Percentiles rank a stretch among this genome's conserved stretches.
These are phyloP conservation scores for Casuarina glauca DNA, from an alignment of 306 rosid species.

Conservation along the genomic window DNA sequence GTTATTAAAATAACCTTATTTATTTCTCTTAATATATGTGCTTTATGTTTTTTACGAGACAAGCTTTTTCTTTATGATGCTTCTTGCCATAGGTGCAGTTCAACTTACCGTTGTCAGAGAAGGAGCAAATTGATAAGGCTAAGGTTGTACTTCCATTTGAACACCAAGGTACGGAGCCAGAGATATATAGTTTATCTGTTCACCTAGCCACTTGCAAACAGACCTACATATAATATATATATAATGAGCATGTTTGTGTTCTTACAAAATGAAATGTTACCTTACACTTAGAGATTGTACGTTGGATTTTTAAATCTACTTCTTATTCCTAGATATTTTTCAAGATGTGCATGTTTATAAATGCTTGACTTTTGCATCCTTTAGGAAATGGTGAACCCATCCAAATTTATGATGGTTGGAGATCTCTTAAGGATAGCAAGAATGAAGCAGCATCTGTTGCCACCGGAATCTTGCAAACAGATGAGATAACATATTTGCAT, in stretches of 20 bases:
- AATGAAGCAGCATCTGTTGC: conserved; percentile 37
- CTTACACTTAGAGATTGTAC: neutral
- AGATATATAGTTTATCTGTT: neutral
- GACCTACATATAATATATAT: no score
- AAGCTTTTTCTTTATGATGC: neutral
- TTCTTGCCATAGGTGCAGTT: conserved; percentile 68
- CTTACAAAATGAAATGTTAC: neutral
- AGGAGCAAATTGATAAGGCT: conserved; percentile 83
- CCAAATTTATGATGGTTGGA: conserved; percentile 86
- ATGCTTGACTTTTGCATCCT: conserved; percentile 18
- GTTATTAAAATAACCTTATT: no score
- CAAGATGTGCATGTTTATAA: neutral
- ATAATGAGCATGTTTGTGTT: neutral
- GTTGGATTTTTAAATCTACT: neutral
- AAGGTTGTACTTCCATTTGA: conserved; percentile 93
- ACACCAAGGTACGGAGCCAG: conserved; percentile 72
- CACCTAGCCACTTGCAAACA: no score
- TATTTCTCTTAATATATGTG: no score
- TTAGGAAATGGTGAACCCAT: conserved; percentile 77
- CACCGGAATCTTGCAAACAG: conserved; percentile 26
- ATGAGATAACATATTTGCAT: conserved; percentile 73
- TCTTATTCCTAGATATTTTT: no score
- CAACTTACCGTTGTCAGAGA: conserved; percentile 82
- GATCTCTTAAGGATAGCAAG: conserved; percentile 50
- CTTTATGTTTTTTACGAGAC: no score